A percentile compares a stretch with the other conserved stretches of the same genome.
phyloP scores from a whole-genome alignment of 768 basidiomycete species.

The Mycena chlorophos region DNA sequence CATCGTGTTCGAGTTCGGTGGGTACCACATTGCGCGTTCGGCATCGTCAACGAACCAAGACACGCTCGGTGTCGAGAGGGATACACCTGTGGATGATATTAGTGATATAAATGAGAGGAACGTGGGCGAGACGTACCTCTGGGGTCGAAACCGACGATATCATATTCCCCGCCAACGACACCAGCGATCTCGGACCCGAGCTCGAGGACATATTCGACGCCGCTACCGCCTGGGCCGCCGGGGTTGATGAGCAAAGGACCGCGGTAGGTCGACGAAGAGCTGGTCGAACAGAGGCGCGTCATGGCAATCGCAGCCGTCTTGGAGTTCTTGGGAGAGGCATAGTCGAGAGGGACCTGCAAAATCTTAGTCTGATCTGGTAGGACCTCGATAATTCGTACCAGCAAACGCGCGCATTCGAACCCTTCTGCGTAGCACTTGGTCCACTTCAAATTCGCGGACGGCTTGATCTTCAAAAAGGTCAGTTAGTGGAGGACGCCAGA shows the following conservation, averaged over 20 bases:
- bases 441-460: too few relatives aligned
- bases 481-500: too few relatives aligned
- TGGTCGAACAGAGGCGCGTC: constrained; percentile 5
- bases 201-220: constrained; percentile 6
- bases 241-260: constrained; percentile 17
- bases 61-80: constrained; percentile 11
- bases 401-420: too few relatives aligned
- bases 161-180: constrained; percentile 8
- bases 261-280: neutral
- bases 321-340: neutral
- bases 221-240: constrained; percentile 14
- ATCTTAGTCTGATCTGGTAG: too few relatives aligned
- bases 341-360: constrained; percentile 13
- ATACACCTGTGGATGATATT: constrained; percentile 1
- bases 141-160: constrained; percentile 17
- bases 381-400: too few relatives aligned
- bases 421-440: too few relatives aligned
- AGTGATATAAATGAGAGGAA: neutral
- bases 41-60: constrained; percentile 15
- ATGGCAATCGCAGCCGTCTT: constrained; percentile 10
- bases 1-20: constrained; percentile 9
- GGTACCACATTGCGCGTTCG: constrained; percentile 15
- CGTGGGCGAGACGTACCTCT: constrained; percentile 1
- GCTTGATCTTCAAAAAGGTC: too few relatives aligned
- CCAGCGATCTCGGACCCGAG: neutral